Evolutionary conservation across 1,139 yeast genomes (phyloP).

Genomic region (Saccharomycopsis crataegensis): DNA sequence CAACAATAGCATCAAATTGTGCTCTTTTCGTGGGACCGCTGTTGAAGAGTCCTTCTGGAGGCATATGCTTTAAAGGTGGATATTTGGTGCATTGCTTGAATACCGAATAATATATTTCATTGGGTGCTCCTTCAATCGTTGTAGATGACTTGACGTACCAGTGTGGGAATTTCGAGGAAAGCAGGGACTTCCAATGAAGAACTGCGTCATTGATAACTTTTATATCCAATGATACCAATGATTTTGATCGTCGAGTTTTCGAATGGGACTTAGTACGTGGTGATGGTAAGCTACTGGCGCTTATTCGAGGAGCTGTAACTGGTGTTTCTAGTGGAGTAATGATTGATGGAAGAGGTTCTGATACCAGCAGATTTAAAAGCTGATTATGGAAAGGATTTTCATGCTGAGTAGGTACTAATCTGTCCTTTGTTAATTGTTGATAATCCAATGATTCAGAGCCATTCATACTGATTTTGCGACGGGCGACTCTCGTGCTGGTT

Average conservation of each 20-base stretch:
- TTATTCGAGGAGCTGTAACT: too few relatives aligned
- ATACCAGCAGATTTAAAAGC: too few relatives aligned
- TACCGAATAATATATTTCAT: conserved; percentile 45
- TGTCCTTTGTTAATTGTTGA: too few relatives aligned
- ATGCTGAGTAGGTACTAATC: too few relatives aligned
- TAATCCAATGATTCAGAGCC: too few relatives aligned
- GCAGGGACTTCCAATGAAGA: conserved; percentile 1
- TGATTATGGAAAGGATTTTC: too few relatives aligned
- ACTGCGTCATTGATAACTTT: conserved; percentile 1
- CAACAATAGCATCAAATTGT: conserved; percentile 34
- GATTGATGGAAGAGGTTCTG: too few relatives aligned
- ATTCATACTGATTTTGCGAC: too few relatives aligned
- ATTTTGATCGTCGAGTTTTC: background rate
- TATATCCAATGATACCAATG: conserved; percentile 4
- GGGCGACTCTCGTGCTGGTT: too few relatives aligned
- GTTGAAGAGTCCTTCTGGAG: conserved; percentile 28
- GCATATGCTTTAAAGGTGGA: conserved; percentile 25
- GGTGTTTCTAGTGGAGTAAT: too few relatives aligned
- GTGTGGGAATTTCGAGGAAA: conserved; percentile 13
- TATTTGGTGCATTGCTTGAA: conserved; percentile 35
- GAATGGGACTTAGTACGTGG: too few relatives aligned
- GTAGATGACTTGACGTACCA: conserved; percentile 16
- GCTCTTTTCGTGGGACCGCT: conserved; percentile 28
- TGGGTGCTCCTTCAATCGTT: conserved; percentile 21
- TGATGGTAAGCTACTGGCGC: too few relatives aligned